Evolutionary conservation across 441 rosid genomes (phyloP).

Genomic region (Croton laevigatus): DNA sequence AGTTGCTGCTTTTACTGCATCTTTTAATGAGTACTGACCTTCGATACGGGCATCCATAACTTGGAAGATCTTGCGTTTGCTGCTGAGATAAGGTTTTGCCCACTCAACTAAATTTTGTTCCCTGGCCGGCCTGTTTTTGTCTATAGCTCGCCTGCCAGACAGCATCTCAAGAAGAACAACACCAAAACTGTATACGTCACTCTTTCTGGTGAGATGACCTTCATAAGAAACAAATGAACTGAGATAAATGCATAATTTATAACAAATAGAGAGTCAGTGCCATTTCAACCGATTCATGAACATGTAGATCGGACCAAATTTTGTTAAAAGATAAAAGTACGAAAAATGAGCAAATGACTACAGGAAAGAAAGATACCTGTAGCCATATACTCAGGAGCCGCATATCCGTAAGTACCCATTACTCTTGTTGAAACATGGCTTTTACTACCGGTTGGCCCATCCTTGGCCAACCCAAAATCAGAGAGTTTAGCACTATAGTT

Average conservation of each 20-base stretch:
- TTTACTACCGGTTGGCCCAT: slow-evolving; percentile 74
- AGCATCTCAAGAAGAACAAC: slow-evolving; percentile 83
- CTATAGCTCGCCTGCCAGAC: slow-evolving; percentile 71
- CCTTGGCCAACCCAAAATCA: slow-evolving; percentile 97
- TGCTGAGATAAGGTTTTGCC: slow-evolving; percentile 72
- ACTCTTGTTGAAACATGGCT: slow-evolving; percentile 90
- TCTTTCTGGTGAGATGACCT: slow-evolving; percentile 73
- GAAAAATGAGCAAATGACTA: neutral
- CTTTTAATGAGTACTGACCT: slow-evolving; percentile 55
- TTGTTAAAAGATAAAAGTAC: neutral
- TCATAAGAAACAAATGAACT: slow-evolving; percentile 12
- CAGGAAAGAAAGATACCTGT: slow-evolving; percentile 50
- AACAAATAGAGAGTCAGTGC: neutral
- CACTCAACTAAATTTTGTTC: slow-evolving; percentile 85
- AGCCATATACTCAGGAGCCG: slow-evolving; percentile 91
- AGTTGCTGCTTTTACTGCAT: slow-evolving; percentile 47
- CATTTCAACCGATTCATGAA: neutral
- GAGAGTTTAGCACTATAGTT: slow-evolving; percentile 82
- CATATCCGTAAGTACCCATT: slow-evolving; percentile 97
- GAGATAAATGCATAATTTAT: neutral
- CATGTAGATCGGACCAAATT: neutral
- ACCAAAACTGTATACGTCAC: slow-evolving; percentile 88
- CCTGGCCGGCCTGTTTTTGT: slow-evolving; percentile 60
- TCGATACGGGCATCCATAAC: slow-evolving; percentile 62
- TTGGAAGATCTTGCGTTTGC: slow-evolving; percentile 63